Evolutionary conservation across 1,284 basidiomycete genomes (phyloP), one percentile per base, ranked within the genome.

Genomic region (Chiua sp.): DNA sequence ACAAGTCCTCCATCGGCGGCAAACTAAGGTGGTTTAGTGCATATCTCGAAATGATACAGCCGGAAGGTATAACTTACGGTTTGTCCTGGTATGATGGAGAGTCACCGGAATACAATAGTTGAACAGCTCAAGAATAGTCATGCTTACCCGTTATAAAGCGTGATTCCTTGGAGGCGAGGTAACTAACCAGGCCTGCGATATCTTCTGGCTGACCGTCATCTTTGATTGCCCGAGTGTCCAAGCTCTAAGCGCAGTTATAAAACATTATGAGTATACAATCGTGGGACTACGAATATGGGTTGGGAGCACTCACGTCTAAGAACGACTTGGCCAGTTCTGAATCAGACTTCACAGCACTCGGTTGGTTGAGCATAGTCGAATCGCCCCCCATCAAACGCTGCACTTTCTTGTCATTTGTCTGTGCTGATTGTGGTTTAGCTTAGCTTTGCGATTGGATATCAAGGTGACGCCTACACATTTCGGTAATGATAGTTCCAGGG

Each of bases 161-260:
- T 20, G 65, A 63, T 15, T 69, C 65, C 23, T 62, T 51, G 4
- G 67, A 69, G 13, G 59, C 67, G 1, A 69, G 55, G 52, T 65
- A 69, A 20, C 65, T 68, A 4, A 67, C 65, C 10, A 67, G 47
- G 30, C 56, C 54, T 22, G 63, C 65, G 4, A 67, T 28, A 7
- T 67, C 65, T 28, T 67, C 67, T 5, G 67, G 65, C 4, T 56
- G 47, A 16, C 48, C 42, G 4, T 39, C 20, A 5, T 33, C 23
- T 23, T 49, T 42, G 20, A 63, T 28, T 18, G 13, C 8, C 10
- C 23, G 12, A 15, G 7, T 37, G 12, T 12, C 13, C 0, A 30
- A 8, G 12, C 7, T 10, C 57, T 59, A 16, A 12, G 13, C 16
- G 23, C 44, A 47, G n/a, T 32, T 32, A 32, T 32, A 32, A 10